phyloP scores from a whole-genome alignment of 2,329 filamentous ascomycete species.

The Tolypocladium nubicola region DNA sequence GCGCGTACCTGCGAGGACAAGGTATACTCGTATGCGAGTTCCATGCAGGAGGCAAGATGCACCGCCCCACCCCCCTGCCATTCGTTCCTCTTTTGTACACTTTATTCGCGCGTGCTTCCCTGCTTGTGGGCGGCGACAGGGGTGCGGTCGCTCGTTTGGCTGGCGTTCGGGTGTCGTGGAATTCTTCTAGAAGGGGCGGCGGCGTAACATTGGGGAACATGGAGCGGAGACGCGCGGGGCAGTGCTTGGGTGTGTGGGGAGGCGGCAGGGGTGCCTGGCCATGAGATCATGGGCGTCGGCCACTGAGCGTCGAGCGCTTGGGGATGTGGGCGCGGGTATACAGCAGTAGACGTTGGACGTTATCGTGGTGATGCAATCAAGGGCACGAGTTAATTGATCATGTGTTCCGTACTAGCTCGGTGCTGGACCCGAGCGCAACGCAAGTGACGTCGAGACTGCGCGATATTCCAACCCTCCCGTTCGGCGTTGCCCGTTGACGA shows the following conservation, averaged over 20 bases:
- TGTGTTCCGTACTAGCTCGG: not conserved
- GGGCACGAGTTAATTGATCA: not conserved
- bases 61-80: not conserved
- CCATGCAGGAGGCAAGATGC: not conserved
- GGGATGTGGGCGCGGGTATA: not conserved
- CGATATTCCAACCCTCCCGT: not conserved
- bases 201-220: conserved; percentile 1
- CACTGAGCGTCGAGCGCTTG: not conserved
- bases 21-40: not conserved
- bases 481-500: not conserved
- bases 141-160: not conserved
- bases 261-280: not conserved
- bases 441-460: not conserved
- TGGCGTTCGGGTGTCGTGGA: conserved; percentile 14
- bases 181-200: conserved; percentile 21
- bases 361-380: not conserved
- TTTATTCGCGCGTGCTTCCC: not conserved
- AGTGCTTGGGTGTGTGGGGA: not conserved
- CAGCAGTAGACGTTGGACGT: not conserved
- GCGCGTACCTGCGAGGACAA: not conserved
- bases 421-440: not conserved
- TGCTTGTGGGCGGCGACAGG: not conserved
- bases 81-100: not conserved
- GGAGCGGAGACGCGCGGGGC: not conserved
- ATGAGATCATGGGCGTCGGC: not conserved